Percentiles rank a stretch among this genome's conserved stretches.
These are phyloP conservation scores for Adansonia digitata DNA, from an alignment of 345 rosid genomes.

Conservation along the genomic window DNA sequence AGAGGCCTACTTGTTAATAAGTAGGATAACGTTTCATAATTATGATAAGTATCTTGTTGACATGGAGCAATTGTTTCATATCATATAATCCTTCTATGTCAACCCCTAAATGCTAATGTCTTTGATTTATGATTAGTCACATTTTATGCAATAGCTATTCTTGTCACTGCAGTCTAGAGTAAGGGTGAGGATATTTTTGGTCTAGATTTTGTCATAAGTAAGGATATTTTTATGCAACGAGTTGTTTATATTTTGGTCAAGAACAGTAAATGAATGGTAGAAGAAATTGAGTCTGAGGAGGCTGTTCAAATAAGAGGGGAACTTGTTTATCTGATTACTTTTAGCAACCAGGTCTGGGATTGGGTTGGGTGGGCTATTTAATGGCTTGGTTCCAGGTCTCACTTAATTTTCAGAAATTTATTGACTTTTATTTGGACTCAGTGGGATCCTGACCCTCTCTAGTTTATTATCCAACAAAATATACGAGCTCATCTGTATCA, in stretches of 20 bases:
- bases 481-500: neutral
- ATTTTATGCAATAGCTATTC: neutral
- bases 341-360: neutral
- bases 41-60: too few species aligned
- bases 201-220: neutral
- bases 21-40: too few species aligned
- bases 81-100: neutral
- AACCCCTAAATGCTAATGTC: neutral
- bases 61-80: too few species aligned
- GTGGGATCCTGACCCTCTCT: neutral
- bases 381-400: neutral
- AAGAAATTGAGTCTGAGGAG: neutral
- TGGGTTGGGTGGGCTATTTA: neutral
- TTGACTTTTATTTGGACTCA: neutral
- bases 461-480: neutral
- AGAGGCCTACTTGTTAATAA: too few species aligned
- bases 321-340: neutral
- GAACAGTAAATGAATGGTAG: neutral
- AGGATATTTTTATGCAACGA: neutral
- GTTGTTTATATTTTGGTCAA: neutral
- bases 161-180: neutral
- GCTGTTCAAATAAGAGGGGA: neutral
- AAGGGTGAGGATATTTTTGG: neutral
- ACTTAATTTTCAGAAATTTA: neutral
- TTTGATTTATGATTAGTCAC: neutral